phyloP scores from a whole-genome alignment of 2,329 filamentous ascomycete species.

The Sporothrix inflata region DNA sequence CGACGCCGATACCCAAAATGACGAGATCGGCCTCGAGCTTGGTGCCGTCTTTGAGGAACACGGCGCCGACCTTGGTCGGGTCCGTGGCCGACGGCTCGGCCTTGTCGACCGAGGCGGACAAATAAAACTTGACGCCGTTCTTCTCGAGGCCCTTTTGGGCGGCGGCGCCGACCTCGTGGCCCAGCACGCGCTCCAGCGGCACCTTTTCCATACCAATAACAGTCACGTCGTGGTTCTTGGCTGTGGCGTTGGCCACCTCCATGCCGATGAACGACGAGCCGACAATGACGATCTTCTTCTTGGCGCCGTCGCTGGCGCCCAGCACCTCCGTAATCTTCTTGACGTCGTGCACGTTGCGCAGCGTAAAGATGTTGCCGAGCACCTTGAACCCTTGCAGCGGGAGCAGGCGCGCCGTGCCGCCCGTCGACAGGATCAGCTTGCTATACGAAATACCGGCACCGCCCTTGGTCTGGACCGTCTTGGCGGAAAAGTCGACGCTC shows the following conservation, averaged over 20 bases:
- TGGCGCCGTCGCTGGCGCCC: conserved; percentile 62
- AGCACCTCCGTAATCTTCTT: conserved; percentile 78
- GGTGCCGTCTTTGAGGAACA: conserved; percentile 85
- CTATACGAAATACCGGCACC: conserved; percentile 76
- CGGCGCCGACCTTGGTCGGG: conserved; percentile 73
- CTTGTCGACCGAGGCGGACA: conserved; percentile 80
- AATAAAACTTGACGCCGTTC: conserved; percentile 85
- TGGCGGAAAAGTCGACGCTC: conserved; percentile 73
- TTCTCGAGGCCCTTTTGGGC: conserved; percentile 80
- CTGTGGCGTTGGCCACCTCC: conserved; percentile 87
- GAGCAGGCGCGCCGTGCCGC: conserved; percentile 74
- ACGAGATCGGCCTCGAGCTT: conserved; percentile 84
- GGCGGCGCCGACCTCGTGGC: conserved; percentile 76
- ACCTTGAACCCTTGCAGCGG: conserved; percentile 86
- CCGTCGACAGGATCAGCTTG: conserved; percentile 89
- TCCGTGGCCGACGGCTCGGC: conserved; percentile 72
- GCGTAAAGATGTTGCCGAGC: conserved; percentile 81
- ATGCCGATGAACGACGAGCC: conserved; percentile 97
- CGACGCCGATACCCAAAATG: conserved; percentile 86
- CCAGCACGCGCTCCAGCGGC: conserved; percentile 85
- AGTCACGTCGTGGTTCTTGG: conserved; percentile 79
- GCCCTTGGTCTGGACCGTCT: conserved; percentile 73
- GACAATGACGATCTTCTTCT: conserved; percentile 88
- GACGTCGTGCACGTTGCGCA: conserved; percentile 77
- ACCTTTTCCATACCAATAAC: conserved; percentile 86